Evolutionary conservation across 106 monocot genomes (phyloP).

Genomic region (Agapanthus africanus): DNA sequence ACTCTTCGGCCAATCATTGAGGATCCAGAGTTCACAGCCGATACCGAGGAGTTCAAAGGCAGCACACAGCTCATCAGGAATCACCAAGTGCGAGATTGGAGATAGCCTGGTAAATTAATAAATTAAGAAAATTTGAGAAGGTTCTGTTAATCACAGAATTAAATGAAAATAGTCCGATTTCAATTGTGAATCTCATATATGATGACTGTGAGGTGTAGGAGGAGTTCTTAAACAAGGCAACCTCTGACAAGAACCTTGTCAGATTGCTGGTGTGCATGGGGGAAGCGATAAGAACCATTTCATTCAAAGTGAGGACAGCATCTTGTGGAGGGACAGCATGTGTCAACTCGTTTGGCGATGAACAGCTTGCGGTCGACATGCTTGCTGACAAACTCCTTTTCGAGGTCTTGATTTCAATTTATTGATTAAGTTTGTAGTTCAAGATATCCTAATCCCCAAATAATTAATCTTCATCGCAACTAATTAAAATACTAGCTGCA

Average conservation of each 20-base stretch:
- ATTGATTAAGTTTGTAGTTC: background rate
- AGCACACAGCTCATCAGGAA: slow-evolving; percentile 17
- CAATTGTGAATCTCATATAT: too few species aligned
- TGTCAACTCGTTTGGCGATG: slow-evolving; percentile 91
- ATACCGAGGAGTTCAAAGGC: slow-evolving; percentile 4
- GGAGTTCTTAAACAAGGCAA: slow-evolving; percentile 89
- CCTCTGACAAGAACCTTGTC: slow-evolving; percentile 84
- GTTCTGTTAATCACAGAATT: background rate
- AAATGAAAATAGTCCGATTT: too few species aligned
- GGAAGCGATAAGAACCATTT: slow-evolving; percentile 90
- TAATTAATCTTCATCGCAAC: background rate
- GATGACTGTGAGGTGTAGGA: slow-evolving; percentile 41
- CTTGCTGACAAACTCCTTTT: slow-evolving; percentile 95
- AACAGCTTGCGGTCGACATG: slow-evolving; percentile 93
- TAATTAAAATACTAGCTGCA: background rate
- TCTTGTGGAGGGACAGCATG: slow-evolving; percentile 93
- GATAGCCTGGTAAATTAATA: slow-evolving; percentile 38
- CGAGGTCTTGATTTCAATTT: slow-evolving; percentile 29
- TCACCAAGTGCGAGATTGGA: slow-evolving; percentile 81
- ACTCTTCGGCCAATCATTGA: slow-evolving; percentile 59
- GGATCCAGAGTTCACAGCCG: slow-evolving; percentile 11
- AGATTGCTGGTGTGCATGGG: slow-evolving; percentile 87
- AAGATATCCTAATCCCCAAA: background rate
- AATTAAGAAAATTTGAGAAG: background rate
- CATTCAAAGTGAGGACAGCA: slow-evolving; percentile 93